Base-by-base conservation (phyloP, 2,329 filamentous ascomycete genomes). In the Rutstroemia sp. region DNA sequence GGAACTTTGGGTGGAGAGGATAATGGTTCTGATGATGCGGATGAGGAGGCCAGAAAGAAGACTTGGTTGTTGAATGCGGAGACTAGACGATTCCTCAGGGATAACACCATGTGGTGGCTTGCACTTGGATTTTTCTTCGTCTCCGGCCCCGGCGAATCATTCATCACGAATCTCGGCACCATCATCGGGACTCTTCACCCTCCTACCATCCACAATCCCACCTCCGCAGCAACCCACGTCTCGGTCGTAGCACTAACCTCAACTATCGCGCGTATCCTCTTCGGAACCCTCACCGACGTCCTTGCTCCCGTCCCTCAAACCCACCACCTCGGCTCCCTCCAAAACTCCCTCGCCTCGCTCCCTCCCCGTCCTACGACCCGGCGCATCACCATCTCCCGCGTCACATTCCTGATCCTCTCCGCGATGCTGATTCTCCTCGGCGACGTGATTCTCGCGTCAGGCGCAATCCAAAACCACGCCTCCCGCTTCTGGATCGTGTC, bases 91-190 rank as follows among this genome's bases (percentile, higher is more conserved):
- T 99, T 97, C 70, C 78, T 99, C 9, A 79, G 82, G 23, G 94
- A 99, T 64, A 84, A 81, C 58, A 96, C 91, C 12, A 97, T 97
- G 92, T 99, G 92, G 92, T 88, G 85, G 69, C 86, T 99, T 63
- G 90, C 92, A 0, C 75, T 86, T 0, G 92, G 91, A 19, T 97
- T 99, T 73, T 89, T 97, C 71, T 80, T 97, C 60, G 89, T 96
- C 19, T 69, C 67, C 23, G 67, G 66, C 0, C 92, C 94, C 0
- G 92, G 92, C n/a, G 94, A 99, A 73, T 89, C 92, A 10, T 99
- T 96, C 70, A 91, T 97, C 73, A 99, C 97, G 74, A 99, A 97
- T 66, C 76, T 99, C 9, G 94, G 94, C 38, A 96, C 92, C 23
- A 86, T 99, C 59, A 92, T 97, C 64, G 87, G 88, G 63, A 95